These are phyloP conservation scores for Schwanniomyces yamadae DNA, from an alignment of 805 yeast species.

Conservation along the genomic window DNA sequence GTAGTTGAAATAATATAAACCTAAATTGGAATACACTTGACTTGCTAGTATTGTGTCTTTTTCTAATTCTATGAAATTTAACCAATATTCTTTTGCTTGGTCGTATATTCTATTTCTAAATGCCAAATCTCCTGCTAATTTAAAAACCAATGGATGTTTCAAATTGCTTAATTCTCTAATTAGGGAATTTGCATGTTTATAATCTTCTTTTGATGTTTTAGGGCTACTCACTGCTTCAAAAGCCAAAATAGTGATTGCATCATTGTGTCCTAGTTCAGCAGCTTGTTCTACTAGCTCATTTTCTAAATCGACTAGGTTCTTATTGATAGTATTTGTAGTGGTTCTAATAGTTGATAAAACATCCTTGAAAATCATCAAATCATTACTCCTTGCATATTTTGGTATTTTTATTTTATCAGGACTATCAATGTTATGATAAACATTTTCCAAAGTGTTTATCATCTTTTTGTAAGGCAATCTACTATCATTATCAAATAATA, in stretches of 20 bases:
- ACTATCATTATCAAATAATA: conserved; percentile 67
- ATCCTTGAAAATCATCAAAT: conserved; percentile 66
- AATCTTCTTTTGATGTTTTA: conserved; percentile 48
- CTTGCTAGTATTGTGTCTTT: conserved; percentile 58
- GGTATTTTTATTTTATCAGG: conserved; percentile 44
- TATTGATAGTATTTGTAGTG: conserved; percentile 59
- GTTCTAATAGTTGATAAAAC: conserved; percentile 62
- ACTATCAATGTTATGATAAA: conserved; percentile 49
- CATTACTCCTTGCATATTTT: conserved; percentile 48
- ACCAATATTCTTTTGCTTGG: conserved; percentile 62
- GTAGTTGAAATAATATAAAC: conserved; percentile 54
- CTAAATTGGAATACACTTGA: conserved; percentile 70
- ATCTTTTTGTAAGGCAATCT: conserved; percentile 53
- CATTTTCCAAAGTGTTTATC: conserved; percentile 49
- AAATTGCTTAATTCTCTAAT: conserved; percentile 54
- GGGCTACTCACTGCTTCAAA: conserved; percentile 55
- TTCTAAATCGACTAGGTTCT: conserved; percentile 59
- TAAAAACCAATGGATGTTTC: conserved; percentile 72
- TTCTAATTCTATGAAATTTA: conserved; percentile 55
- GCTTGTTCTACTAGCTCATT: conserved; percentile 75
- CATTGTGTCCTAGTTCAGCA: conserved; percentile 78
- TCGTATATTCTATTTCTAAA: conserved; percentile 45
- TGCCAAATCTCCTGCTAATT: conserved; percentile 77
- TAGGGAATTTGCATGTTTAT: conserved; percentile 58
- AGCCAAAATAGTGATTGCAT: conserved; percentile 74